Conservation (phyloP, 1,284 basidiomycete species). For the Sutorius eximius region DNA sequence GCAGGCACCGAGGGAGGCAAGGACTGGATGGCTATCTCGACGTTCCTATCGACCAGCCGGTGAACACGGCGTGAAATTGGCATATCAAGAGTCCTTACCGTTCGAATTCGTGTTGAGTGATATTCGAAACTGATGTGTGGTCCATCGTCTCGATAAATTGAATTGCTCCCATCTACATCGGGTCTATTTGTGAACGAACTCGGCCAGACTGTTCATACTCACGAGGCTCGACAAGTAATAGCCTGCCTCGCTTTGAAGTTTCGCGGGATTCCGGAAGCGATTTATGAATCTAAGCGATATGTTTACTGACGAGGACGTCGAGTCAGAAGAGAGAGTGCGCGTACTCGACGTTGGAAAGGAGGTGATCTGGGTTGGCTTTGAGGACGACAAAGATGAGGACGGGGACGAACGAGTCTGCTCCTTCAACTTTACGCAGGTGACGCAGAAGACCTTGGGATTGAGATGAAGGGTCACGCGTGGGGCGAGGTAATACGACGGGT, state of each 20-base stretch:
- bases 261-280: conserved; percentile 88
- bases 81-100: conserved; percentile 41
- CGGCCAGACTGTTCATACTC: conserved; percentile 27
- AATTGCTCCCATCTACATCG: conserved; percentile 29
- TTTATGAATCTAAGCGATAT: conserved; percentile 77
- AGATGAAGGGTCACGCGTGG: conserved; percentile 7
- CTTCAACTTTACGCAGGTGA: conserved; percentile 77
- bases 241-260: conserved; percentile 92
- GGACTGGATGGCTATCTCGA: conserved; percentile 81
- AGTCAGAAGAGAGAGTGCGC: conserved; percentile 27
- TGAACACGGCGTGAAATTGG: neutral
- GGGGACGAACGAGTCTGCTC: conserved; percentile 92
- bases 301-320: neutral
- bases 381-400: conserved; percentile 94
- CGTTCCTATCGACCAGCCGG: conserved; percentile 50
- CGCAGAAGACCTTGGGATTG: conserved; percentile 73
- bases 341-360: conserved; percentile 94
- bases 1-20: conserved; percentile 62
- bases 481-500: conserved; percentile 11
- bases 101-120: conserved; percentile 93
- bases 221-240: conserved; percentile 97
- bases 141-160: conserved; percentile 64
- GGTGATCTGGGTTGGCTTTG: conserved; percentile 88
- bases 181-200: conserved; percentile 5
- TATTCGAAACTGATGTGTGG: conserved; percentile 87